Conservation (phyloP, 768 basidiomycete species). For the Phanerochaete sordida region DNA sequence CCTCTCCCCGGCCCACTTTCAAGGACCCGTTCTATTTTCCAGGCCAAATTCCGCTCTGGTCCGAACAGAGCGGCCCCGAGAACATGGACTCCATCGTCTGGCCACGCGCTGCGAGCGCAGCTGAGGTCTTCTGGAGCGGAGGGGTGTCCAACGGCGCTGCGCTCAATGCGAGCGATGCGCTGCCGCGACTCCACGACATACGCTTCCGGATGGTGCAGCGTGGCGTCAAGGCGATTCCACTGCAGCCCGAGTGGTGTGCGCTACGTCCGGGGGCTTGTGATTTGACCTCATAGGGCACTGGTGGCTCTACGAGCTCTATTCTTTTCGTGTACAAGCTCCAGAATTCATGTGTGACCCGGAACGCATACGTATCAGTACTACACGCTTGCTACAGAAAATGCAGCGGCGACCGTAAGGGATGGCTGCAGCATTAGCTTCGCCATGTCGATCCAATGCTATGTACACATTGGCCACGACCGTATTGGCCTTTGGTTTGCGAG, state of each 20-base stretch:
- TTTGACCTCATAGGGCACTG: slow-evolving; percentile 25
- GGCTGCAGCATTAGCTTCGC: too few species aligned
- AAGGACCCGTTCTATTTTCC: background rate
- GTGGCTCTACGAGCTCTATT: too few species aligned
- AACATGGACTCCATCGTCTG: slow-evolving; percentile 69
- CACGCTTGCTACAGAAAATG: too few species aligned
- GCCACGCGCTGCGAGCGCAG: slow-evolving; percentile 68
- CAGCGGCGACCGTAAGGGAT: too few species aligned
- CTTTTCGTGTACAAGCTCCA: too few species aligned
- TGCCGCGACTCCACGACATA: slow-evolving; percentile 64
- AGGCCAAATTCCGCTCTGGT: slow-evolving; percentile 64
- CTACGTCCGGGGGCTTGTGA: slow-evolving; percentile 58
- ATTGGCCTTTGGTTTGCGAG: too few species aligned
- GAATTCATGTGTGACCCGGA: too few species aligned
- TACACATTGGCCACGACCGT: too few species aligned
- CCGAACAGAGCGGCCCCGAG: slow-evolving; percentile 63
- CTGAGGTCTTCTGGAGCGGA: slow-evolving; percentile 79
- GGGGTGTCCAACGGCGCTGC: slow-evolving; percentile 31
- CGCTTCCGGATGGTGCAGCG: slow-evolving; percentile 56
- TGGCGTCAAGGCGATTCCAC: slow-evolving; percentile 55
- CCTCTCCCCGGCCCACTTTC: background rate
- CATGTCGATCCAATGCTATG: too few species aligned
- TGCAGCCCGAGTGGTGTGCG: slow-evolving; percentile 75
- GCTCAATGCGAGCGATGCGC: slow-evolving; percentile 26
- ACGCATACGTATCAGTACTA: too few species aligned